Percentiles rank a stretch among this genome's conserved stretches.
Conservation (phyloP, 192 early-diverging fungal genomes). For the Coemansia sp. region DNA sequence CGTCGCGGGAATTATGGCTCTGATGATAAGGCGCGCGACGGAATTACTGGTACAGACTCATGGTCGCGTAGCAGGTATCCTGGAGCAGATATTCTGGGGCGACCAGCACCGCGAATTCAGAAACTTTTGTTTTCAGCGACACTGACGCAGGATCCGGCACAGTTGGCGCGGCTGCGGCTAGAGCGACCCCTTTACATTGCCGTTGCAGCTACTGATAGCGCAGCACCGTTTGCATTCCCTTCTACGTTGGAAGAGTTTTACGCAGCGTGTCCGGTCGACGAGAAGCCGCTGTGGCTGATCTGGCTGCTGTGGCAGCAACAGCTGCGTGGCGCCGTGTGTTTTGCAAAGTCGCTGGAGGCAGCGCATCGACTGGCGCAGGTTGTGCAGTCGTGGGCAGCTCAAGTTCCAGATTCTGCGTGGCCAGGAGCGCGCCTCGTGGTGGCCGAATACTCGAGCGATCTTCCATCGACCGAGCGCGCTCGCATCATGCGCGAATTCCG, state of each 20-base stretch:
- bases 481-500: conserved; percentile 66
- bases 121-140: conserved; percentile 97
- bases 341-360: conserved; percentile 88
- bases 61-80: conserved; percentile 10
- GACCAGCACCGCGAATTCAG: conserved; percentile 61
- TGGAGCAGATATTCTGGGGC: conserved; percentile 21
- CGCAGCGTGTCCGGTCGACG: conserved; percentile 60
- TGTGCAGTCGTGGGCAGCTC: conserved; percentile 60
- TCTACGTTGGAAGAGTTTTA: conserved; percentile 69
- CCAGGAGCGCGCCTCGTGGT: conserved; percentile 34
- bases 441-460: conserved; percentile 76
- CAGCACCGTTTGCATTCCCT: conserved; percentile 49
- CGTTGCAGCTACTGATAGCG: conserved; percentile 27
- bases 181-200: conserved; percentile 81
- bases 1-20: background rate
- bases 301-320: conserved; percentile 70
- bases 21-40: background rate
- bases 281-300: conserved; percentile 84
- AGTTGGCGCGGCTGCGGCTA: conserved; percentile 82
- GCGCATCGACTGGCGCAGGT: conserved; percentile 79
- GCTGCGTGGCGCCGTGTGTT: conserved; percentile 70
- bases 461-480: conserved; percentile 61
- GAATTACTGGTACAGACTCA: conserved; percentile 15
- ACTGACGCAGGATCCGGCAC: conserved; percentile 88
- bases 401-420: conserved; percentile 22